Conservation (phyloP, 306 rosid species). For the Dalbergia cochinchinensis region DNA sequence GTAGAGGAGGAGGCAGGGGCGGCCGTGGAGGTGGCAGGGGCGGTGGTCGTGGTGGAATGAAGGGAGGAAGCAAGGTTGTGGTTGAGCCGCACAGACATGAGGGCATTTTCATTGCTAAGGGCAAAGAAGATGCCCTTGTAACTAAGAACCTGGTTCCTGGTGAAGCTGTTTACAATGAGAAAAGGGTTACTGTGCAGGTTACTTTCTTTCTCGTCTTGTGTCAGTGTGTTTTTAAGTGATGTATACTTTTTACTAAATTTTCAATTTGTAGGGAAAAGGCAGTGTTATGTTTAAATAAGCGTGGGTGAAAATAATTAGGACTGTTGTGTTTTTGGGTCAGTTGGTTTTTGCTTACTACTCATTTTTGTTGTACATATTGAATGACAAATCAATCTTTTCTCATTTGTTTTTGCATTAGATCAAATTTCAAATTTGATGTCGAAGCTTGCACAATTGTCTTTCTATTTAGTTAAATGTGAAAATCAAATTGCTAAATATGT, state of each 20-base stretch:
- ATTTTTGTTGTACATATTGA: background rate
- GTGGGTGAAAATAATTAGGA: background rate
- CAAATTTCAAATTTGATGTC: background rate
- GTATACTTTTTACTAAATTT: background rate
- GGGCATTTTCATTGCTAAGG: conserved; percentile 90
- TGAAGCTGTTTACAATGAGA: conserved; percentile 91
- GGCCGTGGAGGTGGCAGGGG: conserved; percentile 33
- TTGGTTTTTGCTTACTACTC: background rate
- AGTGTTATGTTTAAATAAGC: no score
- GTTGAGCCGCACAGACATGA: conserved; percentile 73
- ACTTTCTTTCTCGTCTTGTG: background rate
- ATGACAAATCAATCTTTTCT: background rate
- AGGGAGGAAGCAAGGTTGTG: conserved; percentile 57
- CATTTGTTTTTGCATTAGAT: no score
- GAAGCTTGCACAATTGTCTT: background rate
- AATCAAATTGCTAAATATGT: background rate
- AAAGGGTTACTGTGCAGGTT: conserved; percentile 87
- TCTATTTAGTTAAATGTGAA: background rate
- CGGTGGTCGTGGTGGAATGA: conserved; percentile 55
- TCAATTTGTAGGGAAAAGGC: background rate
- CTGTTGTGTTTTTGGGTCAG: background rate
- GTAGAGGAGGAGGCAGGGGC: background rate
- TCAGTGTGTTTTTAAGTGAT: background rate
- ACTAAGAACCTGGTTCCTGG: conserved; percentile 90
- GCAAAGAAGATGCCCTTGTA: conserved; percentile 92